These are phyloP conservation scores for Pichia cephalocereana DNA, from an alignment of 805 yeast species.

Conservation along the genomic window DNA sequence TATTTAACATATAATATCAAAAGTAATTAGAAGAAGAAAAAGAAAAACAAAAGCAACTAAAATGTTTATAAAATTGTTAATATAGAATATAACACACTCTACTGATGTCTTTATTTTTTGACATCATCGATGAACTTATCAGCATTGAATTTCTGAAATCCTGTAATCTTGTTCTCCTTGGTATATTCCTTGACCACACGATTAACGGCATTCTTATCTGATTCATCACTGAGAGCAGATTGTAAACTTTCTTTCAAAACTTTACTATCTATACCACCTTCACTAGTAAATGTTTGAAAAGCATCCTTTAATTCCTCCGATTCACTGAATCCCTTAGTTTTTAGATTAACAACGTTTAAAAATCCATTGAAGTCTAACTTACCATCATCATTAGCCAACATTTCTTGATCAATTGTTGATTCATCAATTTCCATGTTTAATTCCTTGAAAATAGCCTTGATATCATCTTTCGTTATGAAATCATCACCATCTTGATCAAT, in stretches of 20 bases:
- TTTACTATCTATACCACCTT: conserved; percentile 25
- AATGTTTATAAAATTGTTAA: background rate
- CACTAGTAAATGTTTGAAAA: conserved; percentile 37
- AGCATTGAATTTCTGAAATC: conserved; percentile 51
- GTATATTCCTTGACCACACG: conserved; percentile 44
- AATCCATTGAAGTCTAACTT: conserved; percentile 56
- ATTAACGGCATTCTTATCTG: background rate
- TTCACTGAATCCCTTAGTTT: conserved; percentile 41
- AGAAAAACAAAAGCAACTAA: background rate
- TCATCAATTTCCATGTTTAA: conserved; percentile 43
- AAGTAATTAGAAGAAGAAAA: background rate
- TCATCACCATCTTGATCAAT: conserved; percentile 82
- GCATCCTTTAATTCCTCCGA: conserved; percentile 49
- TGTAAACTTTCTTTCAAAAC: background rate
- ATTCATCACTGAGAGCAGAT: background rate
- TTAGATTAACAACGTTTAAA: conserved; percentile 50
- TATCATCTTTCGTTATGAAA: conserved; percentile 43
- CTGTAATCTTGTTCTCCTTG: conserved; percentile 44
- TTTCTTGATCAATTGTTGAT: conserved; percentile 30
- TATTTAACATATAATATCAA: no score
- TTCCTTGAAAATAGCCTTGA: conserved; percentile 32
- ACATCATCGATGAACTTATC: conserved; percentile 47
- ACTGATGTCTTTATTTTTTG: conserved; percentile 8
- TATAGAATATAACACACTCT: background rate
- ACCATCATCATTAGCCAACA: conserved; percentile 41